phyloP scores from a whole-genome alignment of 2,329 filamentous ascomycete genomes.

The Xylaria digitata region DNA sequence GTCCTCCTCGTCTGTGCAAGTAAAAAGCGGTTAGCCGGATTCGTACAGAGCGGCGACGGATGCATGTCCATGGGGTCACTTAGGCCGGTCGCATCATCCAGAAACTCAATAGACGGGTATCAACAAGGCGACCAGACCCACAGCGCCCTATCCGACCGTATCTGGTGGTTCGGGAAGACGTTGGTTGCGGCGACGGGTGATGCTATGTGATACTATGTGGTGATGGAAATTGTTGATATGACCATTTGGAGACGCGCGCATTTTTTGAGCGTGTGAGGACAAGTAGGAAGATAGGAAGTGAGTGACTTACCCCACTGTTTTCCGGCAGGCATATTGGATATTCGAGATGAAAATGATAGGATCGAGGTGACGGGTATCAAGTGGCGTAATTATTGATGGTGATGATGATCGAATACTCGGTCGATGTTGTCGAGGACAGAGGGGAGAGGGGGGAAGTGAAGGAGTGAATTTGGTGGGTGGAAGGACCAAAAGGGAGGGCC shows the following conservation, averaged over 20 bases:
- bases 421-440: conserved; percentile 4
- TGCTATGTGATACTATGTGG: conserved; percentile 7
- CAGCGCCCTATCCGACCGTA: conserved; percentile 29
- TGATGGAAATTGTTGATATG: conserved; percentile 38
- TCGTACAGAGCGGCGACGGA: conserved; percentile 29
- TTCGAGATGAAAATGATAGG: not conserved
- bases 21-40: conserved; percentile 43
- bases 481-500: conserved; percentile 1
- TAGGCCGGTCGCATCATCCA: conserved; percentile 29
- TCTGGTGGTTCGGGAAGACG: conserved; percentile 15
- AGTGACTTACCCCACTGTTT: conserved; percentile 56
- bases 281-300: conserved; percentile 20
- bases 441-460: not conserved
- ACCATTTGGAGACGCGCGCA: conserved; percentile 29
- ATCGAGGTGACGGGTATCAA: not conserved
- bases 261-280: conserved; percentile 4
- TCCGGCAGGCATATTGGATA: conserved; percentile 50
- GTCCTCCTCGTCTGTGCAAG: conserved; percentile 52
- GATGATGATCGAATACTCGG: not conserved
- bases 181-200: conserved; percentile 3
- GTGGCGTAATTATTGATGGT: not conserved
- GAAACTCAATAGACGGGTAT: conserved; percentile 18
- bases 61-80: conserved; percentile 30
- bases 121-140: conserved; percentile 36
- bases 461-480: conserved; percentile 9